Evolutionary conservation across 345 rosid genomes (phyloP), one percentile per base, ranked within the genome.

Genomic region (Carallia brachiata): DNA sequence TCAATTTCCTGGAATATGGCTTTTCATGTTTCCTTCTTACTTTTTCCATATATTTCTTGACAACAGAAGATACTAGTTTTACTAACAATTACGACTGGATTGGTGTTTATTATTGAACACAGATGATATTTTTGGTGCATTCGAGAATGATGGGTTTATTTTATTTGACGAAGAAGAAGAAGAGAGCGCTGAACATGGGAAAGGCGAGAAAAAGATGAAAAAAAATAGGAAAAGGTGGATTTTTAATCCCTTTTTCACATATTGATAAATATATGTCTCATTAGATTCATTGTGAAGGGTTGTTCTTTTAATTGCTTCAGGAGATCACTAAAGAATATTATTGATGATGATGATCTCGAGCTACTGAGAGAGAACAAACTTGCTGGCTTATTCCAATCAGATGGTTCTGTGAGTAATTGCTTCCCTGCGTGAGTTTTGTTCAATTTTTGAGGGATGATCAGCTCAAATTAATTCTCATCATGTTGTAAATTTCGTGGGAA

Each of bases 321-420:
- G 48, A 50, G 65, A 53, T 19, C 32, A 47, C 7, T 18, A 36
- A 97, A 83, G 63, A 89, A 88, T 76, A 84, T 79, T 61, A 97
- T 90, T 63, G 99, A 92, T 74, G 97, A 95, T 78, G 99, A 95
- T 68, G 99, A 95, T 66, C 92, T 92, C 63, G 92, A 88, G 70
- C 92, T 95, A n/a, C 94, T 95, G 44, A 87, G 89, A 53, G 99
- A 95, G 64, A 95, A 92, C 75, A 88, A 94, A 56, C 15, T 3
- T 19, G 44, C 47, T 15, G 74, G 74, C 50, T 19, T 55, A 5
- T 36, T 39, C 36, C 50, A 28, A 61, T 9, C 70, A 37, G 55
- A 31, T 16, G 10, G 36, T 17, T 19, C n/a, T 53, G 74, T 70
- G 54, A 52, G 74, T 62, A 15, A 7, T 36, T 27, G 7, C 39